Conservation (phyloP, 768 basidiomycete genomes). For the Obba rivulosa region DNA sequence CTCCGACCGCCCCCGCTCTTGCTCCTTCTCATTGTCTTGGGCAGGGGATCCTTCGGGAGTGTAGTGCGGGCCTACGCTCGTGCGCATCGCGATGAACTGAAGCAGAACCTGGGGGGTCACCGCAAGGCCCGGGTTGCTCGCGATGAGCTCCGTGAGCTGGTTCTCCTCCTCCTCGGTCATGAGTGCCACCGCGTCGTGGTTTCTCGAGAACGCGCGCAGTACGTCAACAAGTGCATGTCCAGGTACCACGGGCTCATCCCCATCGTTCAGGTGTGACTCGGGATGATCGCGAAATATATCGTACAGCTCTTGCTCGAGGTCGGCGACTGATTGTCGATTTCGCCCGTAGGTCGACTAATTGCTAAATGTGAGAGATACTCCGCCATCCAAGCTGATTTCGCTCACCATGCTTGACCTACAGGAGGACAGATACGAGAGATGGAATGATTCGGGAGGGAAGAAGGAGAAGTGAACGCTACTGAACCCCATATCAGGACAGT, state of each 20-base stretch:
- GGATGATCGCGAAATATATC: constrained; percentile 66
- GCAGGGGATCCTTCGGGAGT: constrained; percentile 24
- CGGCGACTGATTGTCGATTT: constrained; percentile 63
- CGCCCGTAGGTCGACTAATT: constrained; percentile 37
- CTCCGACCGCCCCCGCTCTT: constrained; percentile 35
- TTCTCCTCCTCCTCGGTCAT: constrained; percentile 58
- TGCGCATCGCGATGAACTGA: constrained; percentile 48
- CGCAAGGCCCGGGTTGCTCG: constrained; percentile 54
- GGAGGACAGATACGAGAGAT: neutral
- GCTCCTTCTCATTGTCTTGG: constrained; percentile 29
- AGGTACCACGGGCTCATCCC: constrained; percentile 61
- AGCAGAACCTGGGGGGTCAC: constrained; percentile 66
- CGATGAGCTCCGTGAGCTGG: constrained; percentile 53
- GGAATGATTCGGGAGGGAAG: neutral
- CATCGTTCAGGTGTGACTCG: constrained; percentile 49
- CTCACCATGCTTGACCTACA: neutral
- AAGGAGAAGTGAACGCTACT: too few species aligned
- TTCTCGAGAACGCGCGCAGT: constrained; percentile 55
- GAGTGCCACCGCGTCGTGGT: constrained; percentile 58
- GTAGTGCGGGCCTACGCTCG: constrained; percentile 9
- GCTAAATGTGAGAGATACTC: neutral
- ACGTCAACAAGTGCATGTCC: constrained; percentile 69
- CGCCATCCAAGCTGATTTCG: neutral
- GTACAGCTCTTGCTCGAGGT: constrained; percentile 65
- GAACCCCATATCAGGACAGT: neutral